Base-by-base conservation (phyloP, 495 filamentous ascomycete species). In the Hyaloscypha variabilis region DNA sequence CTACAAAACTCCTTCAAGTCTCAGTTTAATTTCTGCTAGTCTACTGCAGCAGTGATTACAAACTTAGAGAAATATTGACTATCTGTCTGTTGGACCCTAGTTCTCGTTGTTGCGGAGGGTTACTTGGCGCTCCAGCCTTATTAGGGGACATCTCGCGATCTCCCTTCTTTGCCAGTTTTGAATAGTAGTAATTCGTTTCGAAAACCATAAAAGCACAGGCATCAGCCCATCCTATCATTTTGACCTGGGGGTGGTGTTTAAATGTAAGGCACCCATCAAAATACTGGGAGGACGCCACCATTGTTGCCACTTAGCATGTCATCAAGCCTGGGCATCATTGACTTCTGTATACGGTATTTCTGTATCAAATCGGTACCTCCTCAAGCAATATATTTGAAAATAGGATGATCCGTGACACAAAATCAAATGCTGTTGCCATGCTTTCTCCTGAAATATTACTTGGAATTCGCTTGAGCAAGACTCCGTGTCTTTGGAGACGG, bases 381-480 rank as follows among this genome's bases (percentile, higher is more conserved):
- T 1, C 3, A 59, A 24, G 24, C 56, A n/a, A 17, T 59, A 59
- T 59, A 31, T 59, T 59, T 59, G 31, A 31, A 59, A 59, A 39
- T 26, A 42, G 42, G 31, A 24, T 59, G 14, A 26, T 28, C 39
- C 2, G n/a, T 24, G 24, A 31, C 42, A 59, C 31, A 42, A 31
- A 19, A 46, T 46, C 39, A 17, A 46, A 46, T 46, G 11, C 39
- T 46, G 39, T 17, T 46, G 39, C 39, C 2, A 46, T 17, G 39
- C 39, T 17, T 46, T 4, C 10, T 19, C 17, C 39, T 46, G 17
- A 46, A 13, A 3, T 46, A 17, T 17, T 46, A 17, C 8, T 46
- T 1, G 4, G 11, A 17, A 17, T 17, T 46, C 10, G 17, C 17
- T 46, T 14, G 39, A 46, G 39, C 39, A 19, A 46, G 39, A 46